These are phyloP conservation scores for Emmonsia crescens DNA, from an alignment of 2,329 filamentous ascomycete genomes.

Conservation along the genomic window DNA sequence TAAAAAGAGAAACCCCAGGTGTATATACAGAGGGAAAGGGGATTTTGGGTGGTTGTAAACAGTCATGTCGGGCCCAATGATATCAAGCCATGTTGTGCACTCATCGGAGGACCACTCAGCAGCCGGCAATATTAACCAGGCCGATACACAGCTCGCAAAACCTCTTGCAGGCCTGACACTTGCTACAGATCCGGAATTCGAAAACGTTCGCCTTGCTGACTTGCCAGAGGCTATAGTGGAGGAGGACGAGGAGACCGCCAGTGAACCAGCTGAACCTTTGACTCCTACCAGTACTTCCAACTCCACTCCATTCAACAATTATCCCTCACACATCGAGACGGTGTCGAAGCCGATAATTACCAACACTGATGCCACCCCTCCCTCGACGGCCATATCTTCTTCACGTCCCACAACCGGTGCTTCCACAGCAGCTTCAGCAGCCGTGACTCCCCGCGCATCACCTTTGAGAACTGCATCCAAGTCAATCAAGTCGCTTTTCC, in stretches of 20 bases:
- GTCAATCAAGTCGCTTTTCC: constrained; percentile 18
- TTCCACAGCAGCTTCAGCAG: constrained; percentile 4
- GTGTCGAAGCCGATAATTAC: constrained; percentile 12
- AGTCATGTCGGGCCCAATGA: constrained; percentile 7
- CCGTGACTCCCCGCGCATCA: constrained; percentile 6
- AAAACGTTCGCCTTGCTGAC: constrained; percentile 8
- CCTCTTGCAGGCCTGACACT: background rate
- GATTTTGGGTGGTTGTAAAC: background rate
- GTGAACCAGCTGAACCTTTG: constrained; percentile 15
- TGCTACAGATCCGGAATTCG: constrained; percentile 4
- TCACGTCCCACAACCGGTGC: background rate
- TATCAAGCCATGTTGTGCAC: constrained; percentile 5
- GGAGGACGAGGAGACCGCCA: constrained; percentile 15
- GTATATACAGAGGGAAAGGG: background rate
- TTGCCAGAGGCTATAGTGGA: constrained; percentile 13
- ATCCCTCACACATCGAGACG: constrained; percentile 5
- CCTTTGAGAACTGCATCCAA: constrained; percentile 13
- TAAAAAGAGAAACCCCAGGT: background rate
- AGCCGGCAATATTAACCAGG: background rate
- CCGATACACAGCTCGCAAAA: background rate
- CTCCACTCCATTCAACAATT: constrained; percentile 5
- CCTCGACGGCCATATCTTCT: constrained; percentile 3
- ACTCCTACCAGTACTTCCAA: constrained; percentile 15
- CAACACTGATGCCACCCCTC: constrained; percentile 12
- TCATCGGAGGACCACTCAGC: constrained; percentile 2